A percentile compares a stretch with the other conserved stretches of the same genome.
Evolutionary conservation across 106 monocot genomes (phyloP).

Genomic region (Allium sativum): DNA sequence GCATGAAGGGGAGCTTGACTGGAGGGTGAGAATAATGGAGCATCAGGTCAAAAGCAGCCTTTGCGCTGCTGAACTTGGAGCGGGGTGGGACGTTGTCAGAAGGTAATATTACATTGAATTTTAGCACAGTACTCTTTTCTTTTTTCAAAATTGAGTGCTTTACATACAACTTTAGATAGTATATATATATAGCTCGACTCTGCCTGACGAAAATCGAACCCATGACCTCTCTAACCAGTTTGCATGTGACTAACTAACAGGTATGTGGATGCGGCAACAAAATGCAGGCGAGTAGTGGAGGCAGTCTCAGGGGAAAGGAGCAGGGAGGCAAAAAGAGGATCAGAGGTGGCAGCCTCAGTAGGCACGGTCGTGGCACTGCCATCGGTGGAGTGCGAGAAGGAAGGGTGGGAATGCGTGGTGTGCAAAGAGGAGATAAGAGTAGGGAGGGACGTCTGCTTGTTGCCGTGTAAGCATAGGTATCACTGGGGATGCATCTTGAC

Average conservation of each 20-base stretch:
- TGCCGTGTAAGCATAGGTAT: conserved; percentile 74
- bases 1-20: conserved; percentile 12
- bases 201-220: no score
- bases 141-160: no score
- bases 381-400: conserved; percentile 21
- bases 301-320: conserved; percentile 9
- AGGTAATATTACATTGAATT: not conserved
- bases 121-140: no score
- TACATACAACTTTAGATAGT: no score
- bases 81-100: not conserved
- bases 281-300: conserved; percentile 25
- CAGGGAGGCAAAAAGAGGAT: conserved; percentile 4
- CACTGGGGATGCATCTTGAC: conserved; percentile 75
- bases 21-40: conserved; percentile 24
- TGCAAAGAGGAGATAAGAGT: conserved; percentile 61
- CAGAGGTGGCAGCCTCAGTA: conserved; percentile 19
- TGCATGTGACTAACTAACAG: not conserved
- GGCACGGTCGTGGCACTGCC: conserved; percentile 47
- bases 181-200: no score
- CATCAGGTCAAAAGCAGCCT: conserved; percentile 9
- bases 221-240: no score
- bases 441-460: conserved; percentile 47
- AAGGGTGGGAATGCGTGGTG: conserved; percentile 43
- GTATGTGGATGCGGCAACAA: conserved; percentile 25
- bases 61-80: conserved; percentile 21